Conservation (phyloP, 129 eudicot species). For the Erigeron canadensis region DNA sequence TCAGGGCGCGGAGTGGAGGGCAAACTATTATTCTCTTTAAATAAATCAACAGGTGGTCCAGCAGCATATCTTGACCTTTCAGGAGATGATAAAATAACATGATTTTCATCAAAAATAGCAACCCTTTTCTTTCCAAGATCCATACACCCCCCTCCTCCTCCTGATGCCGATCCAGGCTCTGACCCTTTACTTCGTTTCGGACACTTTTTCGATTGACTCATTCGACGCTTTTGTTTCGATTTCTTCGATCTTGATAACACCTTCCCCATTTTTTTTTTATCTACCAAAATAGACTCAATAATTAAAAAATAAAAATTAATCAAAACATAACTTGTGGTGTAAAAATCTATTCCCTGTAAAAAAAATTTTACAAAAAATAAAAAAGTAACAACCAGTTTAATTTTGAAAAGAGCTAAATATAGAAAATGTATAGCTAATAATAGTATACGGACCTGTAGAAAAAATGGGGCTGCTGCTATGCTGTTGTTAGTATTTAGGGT, state of each 20-base stretch:
- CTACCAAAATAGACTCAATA: too few species aligned
- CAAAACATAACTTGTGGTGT: too few species aligned
- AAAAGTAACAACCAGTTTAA: background rate
- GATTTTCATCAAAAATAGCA: conserved; percentile 47
- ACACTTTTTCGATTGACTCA: conserved; percentile 50
- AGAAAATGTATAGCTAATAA: background rate
- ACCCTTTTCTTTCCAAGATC: conserved; percentile 82
- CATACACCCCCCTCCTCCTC: conserved; percentile 55
- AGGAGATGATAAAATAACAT: conserved; percentile 58
- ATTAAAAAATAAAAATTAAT: background rate
- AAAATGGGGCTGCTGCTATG: conserved; percentile 1
- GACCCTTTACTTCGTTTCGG: conserved; percentile 54
- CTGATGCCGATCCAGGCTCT: conserved; percentile 25
- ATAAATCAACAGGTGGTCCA: conserved; percentile 36
- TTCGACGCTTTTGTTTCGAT: conserved; percentile 55
- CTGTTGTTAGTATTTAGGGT: conserved; percentile 12
- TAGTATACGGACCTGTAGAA: background rate
- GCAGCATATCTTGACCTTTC: conserved; percentile 37
- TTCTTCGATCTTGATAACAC: conserved; percentile 52
- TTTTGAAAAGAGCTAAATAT: background rate
- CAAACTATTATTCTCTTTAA: conserved; percentile 44
- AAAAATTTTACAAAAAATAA: too few species aligned
- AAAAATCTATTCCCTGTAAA: too few species aligned
- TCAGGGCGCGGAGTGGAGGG: conserved; percentile 67
- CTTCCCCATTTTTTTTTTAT: conserved; percentile 56